Conservation (phyloP, 345 rosid species). For the Salix arbutifolia region DNA sequence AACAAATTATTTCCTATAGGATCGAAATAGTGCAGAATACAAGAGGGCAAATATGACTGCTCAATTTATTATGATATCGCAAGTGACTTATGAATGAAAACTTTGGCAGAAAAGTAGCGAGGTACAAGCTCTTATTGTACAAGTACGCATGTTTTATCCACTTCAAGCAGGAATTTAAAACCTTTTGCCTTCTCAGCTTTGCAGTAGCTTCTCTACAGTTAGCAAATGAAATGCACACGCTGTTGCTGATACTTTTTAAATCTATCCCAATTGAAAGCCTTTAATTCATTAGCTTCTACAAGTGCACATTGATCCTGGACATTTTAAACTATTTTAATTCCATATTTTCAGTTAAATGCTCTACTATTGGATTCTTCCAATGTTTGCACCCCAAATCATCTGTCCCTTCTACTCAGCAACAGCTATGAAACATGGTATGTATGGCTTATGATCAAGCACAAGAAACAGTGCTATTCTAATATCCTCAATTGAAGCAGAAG, state of each 20-base stretch:
- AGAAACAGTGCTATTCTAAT: background rate
- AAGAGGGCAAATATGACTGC: background rate
- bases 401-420: background rate
- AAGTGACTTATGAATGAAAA: background rate
- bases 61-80: background rate
- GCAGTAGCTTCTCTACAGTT: background rate
- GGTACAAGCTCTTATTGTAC: background rate
- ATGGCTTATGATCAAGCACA: background rate
- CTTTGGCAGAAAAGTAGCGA: background rate
- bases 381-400: conserved; percentile 1
- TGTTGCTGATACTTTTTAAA: background rate
- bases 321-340: background rate
- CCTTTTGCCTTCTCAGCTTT: background rate
- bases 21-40: conserved; percentile 6
- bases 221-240: background rate
- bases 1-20: background rate
- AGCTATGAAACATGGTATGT: background rate
- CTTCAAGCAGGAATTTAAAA: background rate
- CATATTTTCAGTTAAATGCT: background rate
- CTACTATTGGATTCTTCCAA: conserved; percentile 2
- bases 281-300: background rate
- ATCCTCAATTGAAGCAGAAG: conserved; percentile 5
- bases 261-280: background rate
- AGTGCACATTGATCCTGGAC: background rate
- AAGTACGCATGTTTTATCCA: background rate